phyloP scores from a whole-genome alignment of 1,139 yeast species.

The Diutina sp. region DNA sequence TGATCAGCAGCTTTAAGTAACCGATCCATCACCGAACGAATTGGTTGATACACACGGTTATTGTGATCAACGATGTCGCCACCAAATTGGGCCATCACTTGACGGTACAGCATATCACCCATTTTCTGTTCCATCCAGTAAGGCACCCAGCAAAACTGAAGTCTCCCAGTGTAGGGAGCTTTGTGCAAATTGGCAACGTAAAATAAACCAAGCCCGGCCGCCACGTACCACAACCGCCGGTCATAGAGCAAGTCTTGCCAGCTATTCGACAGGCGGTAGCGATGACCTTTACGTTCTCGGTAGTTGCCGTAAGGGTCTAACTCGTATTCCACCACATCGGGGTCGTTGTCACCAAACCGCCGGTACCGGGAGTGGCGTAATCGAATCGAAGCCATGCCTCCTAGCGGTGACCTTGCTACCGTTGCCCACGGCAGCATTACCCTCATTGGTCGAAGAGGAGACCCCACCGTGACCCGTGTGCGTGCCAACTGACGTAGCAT shows the following conservation, averaged over 20 bases:
- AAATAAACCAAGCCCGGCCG: conserved; percentile 18
- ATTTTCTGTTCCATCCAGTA: conserved; percentile 48
- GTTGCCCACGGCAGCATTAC: not conserved
- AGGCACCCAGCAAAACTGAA: conserved; percentile 63
- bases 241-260: conserved; percentile 4
- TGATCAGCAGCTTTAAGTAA: conserved; percentile 46
- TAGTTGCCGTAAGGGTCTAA: not conserved
- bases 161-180: conserved; percentile 75
- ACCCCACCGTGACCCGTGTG: not conserved
- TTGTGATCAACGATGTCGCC: conserved; percentile 33
- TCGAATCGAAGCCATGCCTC: not conserved
- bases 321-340: not conserved
- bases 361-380: not conserved
- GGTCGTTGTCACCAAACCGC: not conserved
- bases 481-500: not conserved
- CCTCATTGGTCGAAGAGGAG: not conserved
- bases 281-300: not conserved
- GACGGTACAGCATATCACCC: conserved; percentile 60
- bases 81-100: conserved; percentile 39
- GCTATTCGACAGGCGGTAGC: not conserved
- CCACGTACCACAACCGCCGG: conserved; percentile 3
- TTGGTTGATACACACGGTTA: conserved; percentile 45
- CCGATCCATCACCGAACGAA: conserved; percentile 47
- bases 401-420: not conserved
- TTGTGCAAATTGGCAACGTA: conserved; percentile 56